Conservation (phyloP, 805 yeast genomes). For the Lipomyces yamanashiensis region DNA sequence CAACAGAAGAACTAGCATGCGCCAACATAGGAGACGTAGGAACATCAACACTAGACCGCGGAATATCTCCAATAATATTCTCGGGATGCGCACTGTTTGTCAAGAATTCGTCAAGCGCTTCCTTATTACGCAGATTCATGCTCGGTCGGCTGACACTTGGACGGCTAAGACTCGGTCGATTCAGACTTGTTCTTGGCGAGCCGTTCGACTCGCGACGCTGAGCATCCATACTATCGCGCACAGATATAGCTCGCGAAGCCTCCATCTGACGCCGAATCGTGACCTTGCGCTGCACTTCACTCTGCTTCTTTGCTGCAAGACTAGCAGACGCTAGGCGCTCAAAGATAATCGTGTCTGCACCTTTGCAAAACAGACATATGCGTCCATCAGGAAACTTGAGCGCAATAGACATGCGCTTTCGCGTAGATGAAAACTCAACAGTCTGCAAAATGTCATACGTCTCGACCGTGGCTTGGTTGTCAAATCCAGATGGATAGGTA, state of each 20-base stretch:
- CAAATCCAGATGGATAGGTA: slow-evolving; percentile 83
- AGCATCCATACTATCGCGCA: slow-evolving; percentile 57
- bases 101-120: slow-evolving; percentile 40
- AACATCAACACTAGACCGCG: slow-evolving; percentile 27
- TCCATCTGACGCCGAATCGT: slow-evolving; percentile 72
- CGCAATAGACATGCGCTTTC: slow-evolving; percentile 94
- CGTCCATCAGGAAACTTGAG: slow-evolving; percentile 76
- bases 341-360: slow-evolving; percentile 90
- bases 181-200: slow-evolving; percentile 36
- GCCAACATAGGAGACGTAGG: slow-evolving; percentile 12
- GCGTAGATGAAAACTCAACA: slow-evolving; percentile 81
- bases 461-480: slow-evolving; percentile 64
- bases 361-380: slow-evolving; percentile 83
- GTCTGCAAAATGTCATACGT: slow-evolving; percentile 74
- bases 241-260: slow-evolving; percentile 63
- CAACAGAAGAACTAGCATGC: slow-evolving; percentile 13
- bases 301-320: slow-evolving; percentile 65
- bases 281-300: slow-evolving; percentile 63
- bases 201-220: slow-evolving; percentile 11
- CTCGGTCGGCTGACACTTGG: no score
- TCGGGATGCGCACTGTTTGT: slow-evolving; percentile 38
- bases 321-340: slow-evolving; percentile 67
- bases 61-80: slow-evolving; percentile 38
- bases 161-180: no score
- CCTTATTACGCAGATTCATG: slow-evolving; percentile 38